These are phyloP conservation scores for Globisporangium barbulae DNA, from an alignment of 352 stramenopile species.

Conservation along the genomic window DNA sequence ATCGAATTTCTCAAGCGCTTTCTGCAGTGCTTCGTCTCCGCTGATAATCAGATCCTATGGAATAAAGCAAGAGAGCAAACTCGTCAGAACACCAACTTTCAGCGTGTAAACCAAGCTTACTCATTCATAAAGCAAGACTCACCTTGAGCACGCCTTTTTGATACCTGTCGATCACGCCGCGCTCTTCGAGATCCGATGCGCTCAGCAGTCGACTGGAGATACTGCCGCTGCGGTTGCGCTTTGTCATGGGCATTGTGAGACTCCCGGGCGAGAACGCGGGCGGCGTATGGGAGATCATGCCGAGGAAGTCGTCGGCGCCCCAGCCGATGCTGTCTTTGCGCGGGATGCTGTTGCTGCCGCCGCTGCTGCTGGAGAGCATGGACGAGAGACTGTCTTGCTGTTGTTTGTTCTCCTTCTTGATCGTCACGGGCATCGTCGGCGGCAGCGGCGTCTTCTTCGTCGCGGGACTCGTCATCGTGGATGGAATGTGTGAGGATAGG, in stretches of 20 bases:
- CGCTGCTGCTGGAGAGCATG: conserved; percentile 26
- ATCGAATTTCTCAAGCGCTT: conserved; percentile 88
- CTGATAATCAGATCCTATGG: conserved; percentile 88
- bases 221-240: conserved; percentile 76
- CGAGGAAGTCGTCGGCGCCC: conserved; percentile 81
- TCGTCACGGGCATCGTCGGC: conserved; percentile 60
- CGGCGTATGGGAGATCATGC: conserved; percentile 88
- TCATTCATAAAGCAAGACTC: neutral
- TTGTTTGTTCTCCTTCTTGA: conserved; percentile 56
- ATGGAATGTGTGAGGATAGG: neutral
- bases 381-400: conserved; percentile 24
- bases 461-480: conserved; percentile 22
- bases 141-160: conserved; percentile 91
- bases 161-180: conserved; percentile 86
- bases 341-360: conserved; percentile 34
- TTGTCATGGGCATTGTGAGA: conserved; percentile 87
- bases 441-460: conserved; percentile 46
- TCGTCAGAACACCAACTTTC: neutral
- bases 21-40: conserved; percentile 85
- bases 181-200: conserved; percentile 87
- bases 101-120: neutral
- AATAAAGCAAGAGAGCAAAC: conserved; percentile 5
- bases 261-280: conserved; percentile 89
- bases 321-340: conserved; percentile 84
- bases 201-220: conserved; percentile 86